These are phyloP conservation scores for Phytophthora gonapodyides DNA, from an alignment of 352 stramenopile genomes.

Conservation along the genomic window DNA sequence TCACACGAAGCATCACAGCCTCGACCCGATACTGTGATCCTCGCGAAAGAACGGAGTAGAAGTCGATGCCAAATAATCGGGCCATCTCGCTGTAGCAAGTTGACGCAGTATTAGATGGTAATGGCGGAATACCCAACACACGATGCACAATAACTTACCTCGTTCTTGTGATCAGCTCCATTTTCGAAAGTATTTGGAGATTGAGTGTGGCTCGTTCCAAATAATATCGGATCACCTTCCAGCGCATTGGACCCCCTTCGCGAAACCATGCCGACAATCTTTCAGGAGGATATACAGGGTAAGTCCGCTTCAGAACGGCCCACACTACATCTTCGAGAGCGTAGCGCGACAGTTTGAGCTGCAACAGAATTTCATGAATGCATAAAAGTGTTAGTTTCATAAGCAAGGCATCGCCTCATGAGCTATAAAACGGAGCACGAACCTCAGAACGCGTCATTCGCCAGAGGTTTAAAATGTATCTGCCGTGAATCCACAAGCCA, in stretches of 20 bases:
- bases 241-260: conserved; percentile 40
- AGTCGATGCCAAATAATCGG: conserved; percentile 94
- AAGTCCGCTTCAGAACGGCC: conserved; percentile 63
- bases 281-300: conserved; percentile 64
- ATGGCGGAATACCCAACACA: not conserved
- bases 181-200: conserved; percentile 76
- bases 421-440: not conserved
- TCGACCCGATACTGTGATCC: conserved; percentile 95
- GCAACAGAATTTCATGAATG: not conserved
- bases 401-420: no score
- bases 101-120: not conserved
- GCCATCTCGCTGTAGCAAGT: conserved; percentile 85
- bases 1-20: conserved; percentile 91
- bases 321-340: conserved; percentile 78
- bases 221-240: conserved; percentile 64
- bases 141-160: conserved; percentile 39
- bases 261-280: conserved; percentile 69
- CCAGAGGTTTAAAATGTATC: conserved; percentile 94
- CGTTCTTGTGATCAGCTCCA: conserved; percentile 87
- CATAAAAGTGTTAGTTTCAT: conserved; percentile 1
- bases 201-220: conserved; percentile 55
- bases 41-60: conserved; percentile 92
- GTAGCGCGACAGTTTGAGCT: conserved; percentile 88
- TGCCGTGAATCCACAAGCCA: conserved; percentile 89
- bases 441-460: conserved; percentile 85